These are phyloP conservation scores for Brassica juncea DNA, from an alignment of 345 rosid genomes.

Conservation along the genomic window DNA sequence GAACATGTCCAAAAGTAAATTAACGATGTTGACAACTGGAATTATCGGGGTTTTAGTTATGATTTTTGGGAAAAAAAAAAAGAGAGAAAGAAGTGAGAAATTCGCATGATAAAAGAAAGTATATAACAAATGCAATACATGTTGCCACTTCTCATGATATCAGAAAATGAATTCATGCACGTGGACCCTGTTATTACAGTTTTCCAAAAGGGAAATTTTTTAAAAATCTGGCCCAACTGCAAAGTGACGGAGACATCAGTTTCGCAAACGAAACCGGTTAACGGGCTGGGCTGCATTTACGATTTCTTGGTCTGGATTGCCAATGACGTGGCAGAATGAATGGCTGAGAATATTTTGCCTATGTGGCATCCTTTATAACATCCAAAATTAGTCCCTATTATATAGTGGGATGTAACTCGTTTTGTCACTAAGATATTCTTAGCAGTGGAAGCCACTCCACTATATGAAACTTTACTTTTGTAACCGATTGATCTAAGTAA, in stretches of 20 bases:
- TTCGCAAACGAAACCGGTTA: no score
- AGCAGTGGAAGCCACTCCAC: neutral
- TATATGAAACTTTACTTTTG: neutral
- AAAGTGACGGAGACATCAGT: no score
- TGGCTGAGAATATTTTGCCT: no score
- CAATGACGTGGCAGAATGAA: no score
- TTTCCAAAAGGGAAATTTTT: no score
- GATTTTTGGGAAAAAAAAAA: neutral
- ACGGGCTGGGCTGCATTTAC: no score
- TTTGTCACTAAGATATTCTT: neutral
- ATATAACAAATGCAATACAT: neutral
- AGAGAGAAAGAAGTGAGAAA: neutral
- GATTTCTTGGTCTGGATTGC: no score
- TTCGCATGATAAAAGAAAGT: neutral
- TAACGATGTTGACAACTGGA: neutral
- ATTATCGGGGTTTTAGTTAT: neutral
- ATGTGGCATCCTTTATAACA: no score
- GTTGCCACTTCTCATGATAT: neutral
- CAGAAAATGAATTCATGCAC: slow-evolving; percentile 23
- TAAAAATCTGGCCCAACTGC: no score
- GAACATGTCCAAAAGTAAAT: neutral
- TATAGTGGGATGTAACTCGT: neutral
- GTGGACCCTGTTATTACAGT: slow-evolving; percentile 20
- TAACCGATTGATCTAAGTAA: neutral
- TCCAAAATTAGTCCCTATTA: no score